A percentile compares a stretch with the other conserved stretches of the same genome.
Conservation (phyloP, 257 asterid species). For the Solanum pimpinellifolium region DNA sequence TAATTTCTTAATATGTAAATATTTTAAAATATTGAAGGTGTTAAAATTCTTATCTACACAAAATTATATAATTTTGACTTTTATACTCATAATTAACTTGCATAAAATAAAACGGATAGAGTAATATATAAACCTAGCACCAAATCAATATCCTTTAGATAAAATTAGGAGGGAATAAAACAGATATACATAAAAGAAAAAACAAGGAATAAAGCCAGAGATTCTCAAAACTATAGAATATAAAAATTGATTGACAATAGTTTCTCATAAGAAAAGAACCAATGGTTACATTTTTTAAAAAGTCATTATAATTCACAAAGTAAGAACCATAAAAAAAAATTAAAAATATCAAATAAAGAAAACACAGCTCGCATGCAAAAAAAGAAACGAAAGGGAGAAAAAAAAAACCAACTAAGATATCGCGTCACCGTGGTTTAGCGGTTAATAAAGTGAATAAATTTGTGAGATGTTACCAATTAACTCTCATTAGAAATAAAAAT, state of each 20-base stretch:
- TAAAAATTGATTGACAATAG: background rate
- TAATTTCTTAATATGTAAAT: background rate
- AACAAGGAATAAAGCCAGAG: background rate
- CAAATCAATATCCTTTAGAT: background rate
- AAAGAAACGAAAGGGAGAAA: background rate
- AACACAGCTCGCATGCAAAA: background rate
- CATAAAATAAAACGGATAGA: background rate
- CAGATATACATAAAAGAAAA: background rate
- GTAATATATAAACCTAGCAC: background rate
- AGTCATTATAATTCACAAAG: background rate
- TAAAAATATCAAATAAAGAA: background rate
- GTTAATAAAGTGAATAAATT: background rate
- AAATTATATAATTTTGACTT: background rate
- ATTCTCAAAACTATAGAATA: background rate
- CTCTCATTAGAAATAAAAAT: background rate
- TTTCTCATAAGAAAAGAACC: background rate
- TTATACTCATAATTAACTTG: background rate
- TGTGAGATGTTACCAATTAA: background rate
- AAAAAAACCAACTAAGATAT: background rate
- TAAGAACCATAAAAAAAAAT: background rate
- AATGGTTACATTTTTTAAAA: background rate
- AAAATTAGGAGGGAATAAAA: background rate
- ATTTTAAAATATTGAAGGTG: background rate
- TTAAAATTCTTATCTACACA: background rate
- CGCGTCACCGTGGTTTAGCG: background rate